A percentile compares a stretch with the other conserved stretches of the same genome.
These are phyloP conservation scores for Psophocarpus tetragonolobus DNA, from an alignment of 306 rosid species.

Conservation along the genomic window DNA sequence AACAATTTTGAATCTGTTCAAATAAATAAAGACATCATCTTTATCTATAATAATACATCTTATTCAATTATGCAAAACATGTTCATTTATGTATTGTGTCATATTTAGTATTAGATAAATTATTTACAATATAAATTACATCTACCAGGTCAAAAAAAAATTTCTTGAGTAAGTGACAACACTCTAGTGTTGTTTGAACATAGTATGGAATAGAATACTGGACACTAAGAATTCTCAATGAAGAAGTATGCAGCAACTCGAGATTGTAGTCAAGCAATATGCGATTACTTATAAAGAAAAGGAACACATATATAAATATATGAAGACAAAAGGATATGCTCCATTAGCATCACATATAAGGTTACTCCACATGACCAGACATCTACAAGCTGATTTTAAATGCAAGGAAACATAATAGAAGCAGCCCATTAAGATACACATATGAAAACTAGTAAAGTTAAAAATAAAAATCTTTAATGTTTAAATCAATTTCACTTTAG, in stretches of 20 bases:
- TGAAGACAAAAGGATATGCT: conserved; percentile 82
- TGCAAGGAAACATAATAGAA: conserved; percentile 28
- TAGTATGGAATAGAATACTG: conserved; percentile 77
- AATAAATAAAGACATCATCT: too few species aligned
- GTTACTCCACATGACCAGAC: conserved; percentile 97
- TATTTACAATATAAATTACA: conserved; percentile 45
- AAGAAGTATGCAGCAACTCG: conserved; percentile 27
- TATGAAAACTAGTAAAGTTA: neutral
- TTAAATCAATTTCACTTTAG: neutral
- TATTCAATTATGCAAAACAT: too few species aligned
- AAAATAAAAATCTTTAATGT: neutral
- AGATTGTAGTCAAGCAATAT: conserved; percentile 30
- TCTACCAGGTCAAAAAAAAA: conserved; percentile 71
- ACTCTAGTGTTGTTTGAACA: conserved; percentile 66
- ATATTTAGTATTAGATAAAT: neutral
- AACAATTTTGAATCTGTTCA: too few species aligned
- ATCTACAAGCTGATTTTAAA: conserved; percentile 71
- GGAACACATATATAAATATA: neutral
- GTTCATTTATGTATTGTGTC: too few species aligned
- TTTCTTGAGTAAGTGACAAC: conserved; percentile 73
- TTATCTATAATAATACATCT: too few species aligned
- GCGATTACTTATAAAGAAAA: neutral
- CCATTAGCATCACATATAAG: conserved; percentile 85
- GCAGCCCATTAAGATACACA: conserved; percentile 10
- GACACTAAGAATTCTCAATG: conserved; percentile 84